Percentiles rank a stretch among this genome's conserved stretches.
These are phyloP conservation scores for Lasiodiplodia citricola DNA, from an alignment of 2,329 filamentous ascomycete genomes.

Conservation along the genomic window DNA sequence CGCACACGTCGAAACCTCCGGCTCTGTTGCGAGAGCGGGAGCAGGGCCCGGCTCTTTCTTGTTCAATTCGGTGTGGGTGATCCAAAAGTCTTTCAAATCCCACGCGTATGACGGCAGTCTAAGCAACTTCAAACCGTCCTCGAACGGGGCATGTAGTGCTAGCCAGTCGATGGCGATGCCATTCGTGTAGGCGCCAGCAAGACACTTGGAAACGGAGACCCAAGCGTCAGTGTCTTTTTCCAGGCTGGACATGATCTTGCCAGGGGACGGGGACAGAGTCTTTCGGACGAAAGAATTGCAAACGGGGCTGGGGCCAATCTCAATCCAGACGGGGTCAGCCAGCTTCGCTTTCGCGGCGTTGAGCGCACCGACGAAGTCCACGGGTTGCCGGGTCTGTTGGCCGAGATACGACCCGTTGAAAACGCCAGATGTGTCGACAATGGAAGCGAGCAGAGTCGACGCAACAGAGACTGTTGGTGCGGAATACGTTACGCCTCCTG, in stretches of 20 bases:
- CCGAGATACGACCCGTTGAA: conserved; percentile 68
- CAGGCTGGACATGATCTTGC: conserved; percentile 64
- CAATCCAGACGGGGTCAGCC: conserved; percentile 70
- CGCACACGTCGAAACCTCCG: conserved; percentile 47
- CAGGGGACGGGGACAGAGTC: conserved; percentile 62
- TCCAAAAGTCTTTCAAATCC: conserved; percentile 75
- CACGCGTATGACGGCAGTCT: conserved; percentile 70
- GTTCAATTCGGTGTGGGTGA: conserved; percentile 71
- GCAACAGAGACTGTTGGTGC: conserved; percentile 67
- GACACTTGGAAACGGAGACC: conserved; percentile 65
- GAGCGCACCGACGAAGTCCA: conserved; percentile 70
- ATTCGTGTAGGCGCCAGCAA: conserved; percentile 64
- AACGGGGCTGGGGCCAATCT: conserved; percentile 74
- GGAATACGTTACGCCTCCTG: conserved; percentile 60
- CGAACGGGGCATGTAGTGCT: conserved; percentile 70
- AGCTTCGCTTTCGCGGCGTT: conserved; percentile 62
- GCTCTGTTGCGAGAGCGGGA: conserved; percentile 35
- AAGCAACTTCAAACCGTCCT: conserved; percentile 62
- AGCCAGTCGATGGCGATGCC: conserved; percentile 72
- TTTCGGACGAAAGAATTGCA: conserved; percentile 69
- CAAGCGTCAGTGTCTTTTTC: conserved; percentile 67
- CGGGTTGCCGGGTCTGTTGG: conserved; percentile 69
- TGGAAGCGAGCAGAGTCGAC: conserved; percentile 68
- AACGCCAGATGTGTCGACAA: conserved; percentile 62
- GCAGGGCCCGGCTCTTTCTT: conserved; percentile 65